Evolutionary conservation across 305 asterid species (phyloP).

Genomic region (Salvia sclarea): DNA sequence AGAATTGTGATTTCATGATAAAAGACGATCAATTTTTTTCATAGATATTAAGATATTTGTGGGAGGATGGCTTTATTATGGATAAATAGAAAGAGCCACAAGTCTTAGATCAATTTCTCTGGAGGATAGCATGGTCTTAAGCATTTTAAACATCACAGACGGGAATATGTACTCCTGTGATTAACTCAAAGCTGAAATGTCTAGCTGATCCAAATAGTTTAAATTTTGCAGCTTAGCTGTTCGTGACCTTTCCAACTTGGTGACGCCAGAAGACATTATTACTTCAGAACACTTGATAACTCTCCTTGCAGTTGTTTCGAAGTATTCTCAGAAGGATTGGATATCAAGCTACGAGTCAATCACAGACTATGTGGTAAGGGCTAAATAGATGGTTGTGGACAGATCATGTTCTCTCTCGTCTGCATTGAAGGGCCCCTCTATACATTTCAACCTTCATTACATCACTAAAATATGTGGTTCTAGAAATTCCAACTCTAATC

Average conservation of each 20-base stretch:
- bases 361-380: conserved; percentile 77
- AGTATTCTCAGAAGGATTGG: conserved; percentile 97
- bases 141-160: conserved; percentile 3
- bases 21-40: not conserved
- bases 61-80: not conserved
- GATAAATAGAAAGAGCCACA: not conserved
- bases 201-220: conserved; percentile 31
- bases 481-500: not conserved
- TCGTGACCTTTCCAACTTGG: conserved; percentile 94
- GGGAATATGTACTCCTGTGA: not conserved
- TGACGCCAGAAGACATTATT: conserved; percentile 80
- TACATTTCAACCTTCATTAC: conserved; percentile 19
- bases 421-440: not conserved
- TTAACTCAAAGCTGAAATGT: not conserved
- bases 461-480: not conserved
- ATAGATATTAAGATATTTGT: not conserved
- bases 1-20: not conserved
- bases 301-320: conserved; percentile 80
- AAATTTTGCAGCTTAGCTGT: conserved; percentile 77
- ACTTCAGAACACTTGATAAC: conserved; percentile 84
- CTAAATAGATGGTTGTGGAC: conserved; percentile 13
- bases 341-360: conserved; percentile 85
- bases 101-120: conserved; percentile 1
- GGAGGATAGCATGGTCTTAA: conserved; percentile 16
- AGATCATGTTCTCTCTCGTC: conserved; percentile 4